Base-by-base conservation (phyloP, 345 rosid genomes). In the Carallia brachiata region DNA sequence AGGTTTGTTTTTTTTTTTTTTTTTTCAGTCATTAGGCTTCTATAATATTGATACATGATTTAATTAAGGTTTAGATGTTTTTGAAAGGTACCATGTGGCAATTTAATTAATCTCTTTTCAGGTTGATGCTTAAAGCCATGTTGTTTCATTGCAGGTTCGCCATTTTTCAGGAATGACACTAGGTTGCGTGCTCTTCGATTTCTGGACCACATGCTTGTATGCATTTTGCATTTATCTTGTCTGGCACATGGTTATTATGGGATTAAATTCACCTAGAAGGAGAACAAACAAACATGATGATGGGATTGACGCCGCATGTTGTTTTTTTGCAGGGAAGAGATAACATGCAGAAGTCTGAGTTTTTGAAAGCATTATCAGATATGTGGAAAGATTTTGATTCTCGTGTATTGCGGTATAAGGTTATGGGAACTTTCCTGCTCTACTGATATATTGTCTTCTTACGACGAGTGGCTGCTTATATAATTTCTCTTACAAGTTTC, bases 301-400 rank as follows among this genome's bases (percentile, higher is more conserved):
- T 54, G 62, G 32, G 58, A 48, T 56, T 74, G 23, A 52, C 65
- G 7, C 9, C 62, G 15, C 60, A 16, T 73, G 66, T 13, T 40
- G 37, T 73, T 74, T 69, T 62, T 56, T 70, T 81, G 71, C 83
- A 95, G 99, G 99, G 85, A 84, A 82, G 98, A 81, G 98, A 95
- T 67, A 95, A 95, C 78, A 85, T 89, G 94, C 99, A 92, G 84
- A 95, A 95, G 81, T 85, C 99, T n/a, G 99, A 95, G 78, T 95
- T 95, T 77, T 76, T 95, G 76, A 95, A 95, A 85, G 99, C 98
- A 63, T 83, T 95, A 70, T 85, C 97, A 78, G 97, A 90, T 78
- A 95, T 95, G 98, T 95, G 99, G 99, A 95, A 92, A 84, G 98
- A 90, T 67, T 95, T 95, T 80, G 99, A 89, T 74, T 81, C 93